Percentiles rank a stretch among this genome's conserved stretches.
Conservation (phyloP, 495 filamentous ascomycete genomes). For the Talaromyces nanjingensis region DNA sequence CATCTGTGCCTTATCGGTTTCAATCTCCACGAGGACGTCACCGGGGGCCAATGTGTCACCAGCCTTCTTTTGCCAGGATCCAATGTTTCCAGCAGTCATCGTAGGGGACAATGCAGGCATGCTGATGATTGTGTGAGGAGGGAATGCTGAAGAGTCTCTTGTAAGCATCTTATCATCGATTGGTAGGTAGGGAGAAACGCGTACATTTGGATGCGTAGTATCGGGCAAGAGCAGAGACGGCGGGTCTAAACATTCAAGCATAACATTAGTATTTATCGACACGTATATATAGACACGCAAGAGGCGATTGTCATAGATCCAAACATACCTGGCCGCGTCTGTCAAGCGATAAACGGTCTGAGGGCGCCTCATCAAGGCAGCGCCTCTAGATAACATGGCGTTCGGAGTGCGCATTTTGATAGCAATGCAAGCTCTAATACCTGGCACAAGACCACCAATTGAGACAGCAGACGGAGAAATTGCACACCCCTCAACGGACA, state of each 20-base stretch:
- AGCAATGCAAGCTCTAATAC: slow-evolving; percentile 40
- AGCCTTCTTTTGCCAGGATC: slow-evolving; percentile 93
- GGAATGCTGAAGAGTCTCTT: slow-evolving; percentile 55
- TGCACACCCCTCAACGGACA: not conserved
- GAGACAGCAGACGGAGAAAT: slow-evolving; percentile 19
- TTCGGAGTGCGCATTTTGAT: slow-evolving; percentile 42
- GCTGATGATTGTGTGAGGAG: slow-evolving; percentile 87
- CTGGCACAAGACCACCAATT: slow-evolving; percentile 22
- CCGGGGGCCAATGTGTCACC: slow-evolving; percentile 84
- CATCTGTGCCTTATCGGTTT: slow-evolving; percentile 99
- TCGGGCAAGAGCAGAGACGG: slow-evolving; percentile 56
- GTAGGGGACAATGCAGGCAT: slow-evolving; percentile 99
- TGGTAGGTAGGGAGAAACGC: slow-evolving; percentile 15
- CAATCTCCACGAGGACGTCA: slow-evolving; percentile 98
- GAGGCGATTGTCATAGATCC: not conserved
- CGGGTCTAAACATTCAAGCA: slow-evolving; percentile 22
- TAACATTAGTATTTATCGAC: slow-evolving; percentile 11
- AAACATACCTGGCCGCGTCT: slow-evolving; percentile 35
- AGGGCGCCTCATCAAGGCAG: slow-evolving; percentile 35
- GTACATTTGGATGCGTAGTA: slow-evolving; percentile 77
- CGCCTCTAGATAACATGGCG: slow-evolving; percentile 38
- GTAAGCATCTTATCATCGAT: slow-evolving; percentile 18
- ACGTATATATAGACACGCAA: not conserved
- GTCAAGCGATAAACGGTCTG: slow-evolving; percentile 38
- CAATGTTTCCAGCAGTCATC: slow-evolving; percentile 95